Conservation (phyloP, 2,329 filamentous ascomycete species). For the Orbilia ellipsospora region DNA sequence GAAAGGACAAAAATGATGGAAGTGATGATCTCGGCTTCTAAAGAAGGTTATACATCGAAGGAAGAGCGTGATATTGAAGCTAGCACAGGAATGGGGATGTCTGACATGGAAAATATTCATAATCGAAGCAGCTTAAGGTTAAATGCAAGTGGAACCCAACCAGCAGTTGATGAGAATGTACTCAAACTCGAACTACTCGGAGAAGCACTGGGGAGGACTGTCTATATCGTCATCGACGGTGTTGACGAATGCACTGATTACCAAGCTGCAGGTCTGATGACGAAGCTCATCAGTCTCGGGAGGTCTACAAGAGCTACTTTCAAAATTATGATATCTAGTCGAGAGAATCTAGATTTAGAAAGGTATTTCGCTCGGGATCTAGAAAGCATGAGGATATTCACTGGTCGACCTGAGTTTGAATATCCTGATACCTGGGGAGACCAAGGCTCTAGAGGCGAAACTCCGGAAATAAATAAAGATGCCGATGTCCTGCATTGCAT, state of each 20-base stretch:
- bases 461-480: not conserved
- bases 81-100: too few species aligned
- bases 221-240: conserved; percentile 39
- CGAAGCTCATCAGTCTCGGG: conserved; percentile 11
- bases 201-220: conserved; percentile 2
- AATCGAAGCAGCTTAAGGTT: not conserved
- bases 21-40: not conserved
- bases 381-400: not conserved
- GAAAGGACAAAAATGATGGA: conserved; percentile 1
- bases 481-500: conserved; percentile 5
- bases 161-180: not conserved
- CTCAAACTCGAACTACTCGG: conserved; percentile 15
- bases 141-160: not conserved
- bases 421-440: too few species aligned
- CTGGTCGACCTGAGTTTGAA: not conserved
- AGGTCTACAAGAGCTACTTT: conserved; percentile 32
- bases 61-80: not conserved
- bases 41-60: not conserved
- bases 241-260: conserved; percentile 40
- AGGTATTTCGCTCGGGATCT: not conserved
- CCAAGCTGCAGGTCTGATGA: conserved; percentile 2
- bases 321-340: conserved; percentile 35
- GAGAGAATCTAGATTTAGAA: conserved; percentile 22
- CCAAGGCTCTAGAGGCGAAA: not conserved
- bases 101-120: not conserved